Evolutionary conservation across 2,329 filamentous ascomycete genomes (phyloP).

Genomic region (Fusarium pseudograminearum): DNA sequence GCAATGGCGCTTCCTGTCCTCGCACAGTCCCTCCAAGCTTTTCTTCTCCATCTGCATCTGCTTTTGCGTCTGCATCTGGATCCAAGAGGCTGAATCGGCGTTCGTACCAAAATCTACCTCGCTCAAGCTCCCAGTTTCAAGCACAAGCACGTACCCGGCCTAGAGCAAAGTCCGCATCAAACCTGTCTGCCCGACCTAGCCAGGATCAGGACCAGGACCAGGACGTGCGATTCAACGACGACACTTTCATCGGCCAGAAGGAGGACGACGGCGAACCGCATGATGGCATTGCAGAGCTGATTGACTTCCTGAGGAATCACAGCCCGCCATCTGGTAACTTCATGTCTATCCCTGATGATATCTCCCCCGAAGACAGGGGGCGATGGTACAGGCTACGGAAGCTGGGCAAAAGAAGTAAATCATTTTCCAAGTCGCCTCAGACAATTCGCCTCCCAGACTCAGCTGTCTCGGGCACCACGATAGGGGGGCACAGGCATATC

Average conservation of each 20-base stretch:
- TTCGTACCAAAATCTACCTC: slow-evolving; percentile 18
- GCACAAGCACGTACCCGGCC: slow-evolving; percentile 36
- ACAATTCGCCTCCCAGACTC: slow-evolving; percentile 64
- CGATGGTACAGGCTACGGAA: slow-evolving; percentile 59
- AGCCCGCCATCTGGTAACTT: slow-evolving; percentile 63
- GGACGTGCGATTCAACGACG: slow-evolving; percentile 40
- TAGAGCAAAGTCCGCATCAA: slow-evolving; percentile 44
- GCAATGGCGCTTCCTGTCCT: slow-evolving; percentile 38
- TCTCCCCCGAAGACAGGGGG: slow-evolving; percentile 50
- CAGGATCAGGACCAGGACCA: slow-evolving; percentile 14
- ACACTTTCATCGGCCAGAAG: slow-evolving; percentile 36
- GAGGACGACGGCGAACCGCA: slow-evolving; percentile 26
- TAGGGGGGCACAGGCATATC: slow-evolving; percentile 67
- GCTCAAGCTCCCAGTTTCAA: slow-evolving; percentile 4
- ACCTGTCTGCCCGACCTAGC: slow-evolving; percentile 31
- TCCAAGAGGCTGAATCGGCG: slow-evolving; percentile 9
- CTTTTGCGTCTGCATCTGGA: slow-evolving; percentile 8
- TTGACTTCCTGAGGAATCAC: slow-evolving; percentile 63
- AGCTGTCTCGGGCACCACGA: slow-evolving; percentile 66
- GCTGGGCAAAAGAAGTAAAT: slow-evolving; percentile 55
- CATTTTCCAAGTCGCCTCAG: slow-evolving; percentile 46
- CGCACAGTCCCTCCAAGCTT: slow-evolving; percentile 28
- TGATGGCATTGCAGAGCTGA: slow-evolving; percentile 54
- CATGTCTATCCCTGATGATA: slow-evolving; percentile 59
- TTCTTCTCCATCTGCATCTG: slow-evolving; percentile 17